phyloP scores from a whole-genome alignment of 768 basidiomycete genomes.

The Phaeolepiota aurea region DNA sequence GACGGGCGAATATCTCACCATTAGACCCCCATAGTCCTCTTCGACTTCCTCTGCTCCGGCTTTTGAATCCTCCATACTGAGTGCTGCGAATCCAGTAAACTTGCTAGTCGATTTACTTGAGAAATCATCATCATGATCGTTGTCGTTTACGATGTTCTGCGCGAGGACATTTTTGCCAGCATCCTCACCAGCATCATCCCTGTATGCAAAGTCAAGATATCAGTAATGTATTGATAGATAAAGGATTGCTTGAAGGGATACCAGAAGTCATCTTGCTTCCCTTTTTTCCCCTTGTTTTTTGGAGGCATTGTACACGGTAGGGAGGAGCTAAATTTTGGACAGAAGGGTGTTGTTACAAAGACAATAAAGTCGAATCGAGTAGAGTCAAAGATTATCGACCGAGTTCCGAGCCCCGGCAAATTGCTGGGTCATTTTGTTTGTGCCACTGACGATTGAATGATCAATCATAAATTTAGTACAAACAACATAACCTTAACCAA shows the following conservation, averaged over 20 bases:
- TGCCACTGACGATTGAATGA: no score
- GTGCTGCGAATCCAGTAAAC: slow-evolving; percentile 45
- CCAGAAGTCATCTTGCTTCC: slow-evolving; percentile 87
- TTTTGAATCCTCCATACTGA: slow-evolving; percentile 34
- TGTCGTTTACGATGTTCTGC: slow-evolving; percentile 29
- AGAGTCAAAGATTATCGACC: not conserved
- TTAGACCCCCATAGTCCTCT: slow-evolving; percentile 66
- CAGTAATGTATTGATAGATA: slow-evolving; percentile 5
- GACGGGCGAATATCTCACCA: slow-evolving; percentile 38
- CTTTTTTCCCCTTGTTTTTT: slow-evolving; percentile 80
- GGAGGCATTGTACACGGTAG: slow-evolving; percentile 37
- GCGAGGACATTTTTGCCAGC: slow-evolving; percentile 49
- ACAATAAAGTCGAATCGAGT: not conserved
- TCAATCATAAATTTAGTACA: no score
- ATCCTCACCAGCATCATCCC: slow-evolving; percentile 47
- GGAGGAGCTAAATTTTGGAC: no score
- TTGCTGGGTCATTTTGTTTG: no score
- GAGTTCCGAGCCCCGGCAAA: no score
- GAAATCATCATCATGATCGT: slow-evolving; percentile 29
- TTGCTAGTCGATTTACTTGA: slow-evolving; percentile 19
- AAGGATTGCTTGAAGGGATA: slow-evolving; percentile 24
- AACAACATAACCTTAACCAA: not conserved
- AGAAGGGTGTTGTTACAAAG: not conserved
- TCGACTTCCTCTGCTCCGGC: slow-evolving; percentile 43
- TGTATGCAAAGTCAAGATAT: slow-evolving; percentile 8